Evolutionary conservation across 2,329 filamentous ascomycete species (phyloP).

Genomic region (Aspergillus carbonarius): DNA sequence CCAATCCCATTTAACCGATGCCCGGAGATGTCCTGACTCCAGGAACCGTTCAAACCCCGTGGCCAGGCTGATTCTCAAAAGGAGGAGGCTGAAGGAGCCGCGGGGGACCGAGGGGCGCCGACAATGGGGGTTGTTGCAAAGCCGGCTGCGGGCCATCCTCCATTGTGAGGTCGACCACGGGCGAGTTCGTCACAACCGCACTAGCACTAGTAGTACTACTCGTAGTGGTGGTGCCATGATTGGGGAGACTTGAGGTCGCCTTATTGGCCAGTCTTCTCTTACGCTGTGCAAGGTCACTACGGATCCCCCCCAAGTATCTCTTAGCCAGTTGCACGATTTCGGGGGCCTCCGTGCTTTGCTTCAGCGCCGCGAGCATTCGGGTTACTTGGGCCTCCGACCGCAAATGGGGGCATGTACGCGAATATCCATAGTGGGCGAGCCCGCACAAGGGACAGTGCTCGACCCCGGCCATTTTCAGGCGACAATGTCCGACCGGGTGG

Average conservation of each 20-base stretch:
- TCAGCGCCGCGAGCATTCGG: slow-evolving; percentile 63
- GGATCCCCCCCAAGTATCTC: slow-evolving; percentile 58
- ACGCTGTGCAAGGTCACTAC: slow-evolving; percentile 54
- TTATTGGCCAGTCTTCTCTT: slow-evolving; percentile 42
- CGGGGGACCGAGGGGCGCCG: neutral
- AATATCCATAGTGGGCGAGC: slow-evolving; percentile 58
- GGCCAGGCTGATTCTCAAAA: neutral
- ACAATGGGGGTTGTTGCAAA: neutral
- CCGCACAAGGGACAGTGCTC: slow-evolving; percentile 66
- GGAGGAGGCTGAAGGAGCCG: neutral
- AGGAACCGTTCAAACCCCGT: neutral
- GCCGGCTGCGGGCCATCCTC: neutral
- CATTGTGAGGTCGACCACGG: neutral
- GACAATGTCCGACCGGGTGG: slow-evolving; percentile 62
- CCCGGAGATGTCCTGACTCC: too few species aligned
- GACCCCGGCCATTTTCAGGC: slow-evolving; percentile 57
- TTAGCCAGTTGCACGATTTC: slow-evolving; percentile 55
- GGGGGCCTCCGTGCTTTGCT: slow-evolving; percentile 56
- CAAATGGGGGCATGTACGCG: slow-evolving; percentile 62
- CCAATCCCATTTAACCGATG: too few species aligned
- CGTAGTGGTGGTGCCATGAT: neutral
- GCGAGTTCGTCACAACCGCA: neutral
- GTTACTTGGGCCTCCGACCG: slow-evolving; percentile 62
- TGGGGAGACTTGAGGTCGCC: slow-evolving; percentile 9
- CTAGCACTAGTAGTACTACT: neutral